Evolutionary conservation across 768 basidiomycete genomes (phyloP).

Genomic region (Mycena filopes): DNA sequence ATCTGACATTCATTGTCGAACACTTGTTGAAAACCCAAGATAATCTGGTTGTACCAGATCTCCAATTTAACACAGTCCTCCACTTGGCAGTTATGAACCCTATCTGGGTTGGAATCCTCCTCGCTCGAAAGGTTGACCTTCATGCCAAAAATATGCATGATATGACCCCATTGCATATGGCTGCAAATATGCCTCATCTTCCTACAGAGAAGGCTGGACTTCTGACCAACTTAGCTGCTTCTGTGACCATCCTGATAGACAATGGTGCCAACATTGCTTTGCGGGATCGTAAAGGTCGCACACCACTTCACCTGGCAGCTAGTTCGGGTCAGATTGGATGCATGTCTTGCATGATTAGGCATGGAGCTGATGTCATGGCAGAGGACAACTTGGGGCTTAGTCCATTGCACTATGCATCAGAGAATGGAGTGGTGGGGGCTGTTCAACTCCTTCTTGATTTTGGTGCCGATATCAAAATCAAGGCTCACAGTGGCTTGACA

Average conservation of each 20-base stretch:
- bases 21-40: neutral
- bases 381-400: neutral
- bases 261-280: conserved; percentile 17
- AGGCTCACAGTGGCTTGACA: neutral
- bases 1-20: conserved; percentile 19
- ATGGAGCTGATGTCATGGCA: neutral
- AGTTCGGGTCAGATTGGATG: conserved; percentile 7
- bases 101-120: conserved; percentile 9
- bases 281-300: conserved; percentile 8
- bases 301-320: conserved; percentile 25
- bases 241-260: conserved; percentile 6
- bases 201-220: neutral
- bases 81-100: conserved; percentile 22
- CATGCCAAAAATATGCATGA: conserved; percentile 17
- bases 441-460: conserved; percentile 10
- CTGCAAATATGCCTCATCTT: conserved; percentile 11
- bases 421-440: conserved; percentile 5
- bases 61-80: conserved; percentile 7
- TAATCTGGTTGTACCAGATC: neutral
- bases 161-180: conserved; percentile 25
- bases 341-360: conserved; percentile 7
- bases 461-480: conserved; percentile 11
- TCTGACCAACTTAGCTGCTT: conserved; percentile 5
- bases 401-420: conserved; percentile 20
- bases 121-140: neutral